Evolutionary conservation across 345 rosid species (phyloP), one percentile per base, ranked within the genome.

Genomic region (Populus deltoides): DNA sequence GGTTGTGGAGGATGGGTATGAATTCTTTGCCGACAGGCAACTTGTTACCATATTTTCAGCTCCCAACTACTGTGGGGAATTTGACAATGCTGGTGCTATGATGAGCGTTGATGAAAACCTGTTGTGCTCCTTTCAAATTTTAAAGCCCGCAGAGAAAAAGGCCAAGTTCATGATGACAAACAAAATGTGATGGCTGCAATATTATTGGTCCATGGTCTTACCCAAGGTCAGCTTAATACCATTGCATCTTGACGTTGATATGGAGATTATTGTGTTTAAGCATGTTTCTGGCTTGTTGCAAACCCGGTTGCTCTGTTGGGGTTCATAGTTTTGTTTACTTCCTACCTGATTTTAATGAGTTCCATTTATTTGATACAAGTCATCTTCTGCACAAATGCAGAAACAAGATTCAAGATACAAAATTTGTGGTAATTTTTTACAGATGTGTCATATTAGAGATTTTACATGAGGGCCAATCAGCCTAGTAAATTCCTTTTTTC

Each of bases 1-100:
- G 99, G 99, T 95, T 29, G 99, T 95, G 86, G 98, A 94, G 83
- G 98, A 94, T 86, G 98, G 98, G 17, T 95, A 95, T 79, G 99
- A 95, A 83, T 95, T 95, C 89, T 95, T 95, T 85, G 99, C 98
- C 17, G 92, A 92, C 29, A 89, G 97, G 77, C 96, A 92, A 71
- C 98, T 93, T 41, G 99, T 95, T 67, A 95, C 98, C 13, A 91
- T 93, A 79, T 93, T 95, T 81, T 93, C 98, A 43, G 99, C 98
- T 66, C 98, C 99, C 15, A 93, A 93, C 84, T 93, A 94, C 82
- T 93, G 98, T 79, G 98, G 99, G 29, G 99, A 95, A 82, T 95
- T 93, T 86, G 97, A 95, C 81, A 95, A 95, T 88, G 99, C 99
- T 25, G 99, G 99, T 77, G 97, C 99, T 3, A 86, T 93, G 97